Evolutionary conservation across 78 protist species (phyloP).

Genomic region (Anaeramoeba flamelloides): DNA sequence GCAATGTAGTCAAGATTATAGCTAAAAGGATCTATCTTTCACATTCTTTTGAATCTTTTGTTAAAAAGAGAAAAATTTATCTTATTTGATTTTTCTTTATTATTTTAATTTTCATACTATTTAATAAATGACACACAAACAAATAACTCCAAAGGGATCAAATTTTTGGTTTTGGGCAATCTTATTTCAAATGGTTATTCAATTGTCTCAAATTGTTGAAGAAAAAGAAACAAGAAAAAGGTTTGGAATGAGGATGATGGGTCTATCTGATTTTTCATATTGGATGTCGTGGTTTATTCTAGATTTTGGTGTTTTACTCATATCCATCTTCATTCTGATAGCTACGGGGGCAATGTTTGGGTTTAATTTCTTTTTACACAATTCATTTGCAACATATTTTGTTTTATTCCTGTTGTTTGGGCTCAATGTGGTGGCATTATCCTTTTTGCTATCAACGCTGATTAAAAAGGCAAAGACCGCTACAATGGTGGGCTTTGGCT

Average conservation of each 20-base stretch:
- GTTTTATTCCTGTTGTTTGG: slow-evolving; percentile 6
- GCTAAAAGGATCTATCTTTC: no score
- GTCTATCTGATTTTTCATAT: slow-evolving; percentile 18
- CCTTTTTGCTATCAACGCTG: slow-evolving; percentile 17
- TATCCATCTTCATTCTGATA: slow-evolving; percentile 9
- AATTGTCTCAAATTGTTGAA: slow-evolving; percentile 17
- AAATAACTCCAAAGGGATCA: background rate
- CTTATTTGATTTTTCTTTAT: no score
- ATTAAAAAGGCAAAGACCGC: slow-evolving; percentile 7
- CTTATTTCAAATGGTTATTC: slow-evolving; percentile 35
- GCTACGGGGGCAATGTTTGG: slow-evolving; percentile 1
- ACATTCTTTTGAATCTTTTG: no score
- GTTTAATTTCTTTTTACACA: slow-evolving; percentile 16
- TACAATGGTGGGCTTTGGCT: slow-evolving; percentile 14
- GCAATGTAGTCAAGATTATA: no score
- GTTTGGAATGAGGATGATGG: slow-evolving; percentile 40
- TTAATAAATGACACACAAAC: no score
- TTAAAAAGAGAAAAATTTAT: no score
- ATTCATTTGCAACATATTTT: background rate
- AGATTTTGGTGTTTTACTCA: background rate
- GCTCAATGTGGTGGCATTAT: background rate
- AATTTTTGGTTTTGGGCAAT: slow-evolving; percentile 20
- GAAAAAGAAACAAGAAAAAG: slow-evolving; percentile 34
- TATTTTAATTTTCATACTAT: no score
- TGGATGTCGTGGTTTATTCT: slow-evolving; percentile 19